Evolutionary conservation across 2,329 filamentous ascomycete species (phyloP).

Genomic region (Epichloe coenophiala): DNA sequence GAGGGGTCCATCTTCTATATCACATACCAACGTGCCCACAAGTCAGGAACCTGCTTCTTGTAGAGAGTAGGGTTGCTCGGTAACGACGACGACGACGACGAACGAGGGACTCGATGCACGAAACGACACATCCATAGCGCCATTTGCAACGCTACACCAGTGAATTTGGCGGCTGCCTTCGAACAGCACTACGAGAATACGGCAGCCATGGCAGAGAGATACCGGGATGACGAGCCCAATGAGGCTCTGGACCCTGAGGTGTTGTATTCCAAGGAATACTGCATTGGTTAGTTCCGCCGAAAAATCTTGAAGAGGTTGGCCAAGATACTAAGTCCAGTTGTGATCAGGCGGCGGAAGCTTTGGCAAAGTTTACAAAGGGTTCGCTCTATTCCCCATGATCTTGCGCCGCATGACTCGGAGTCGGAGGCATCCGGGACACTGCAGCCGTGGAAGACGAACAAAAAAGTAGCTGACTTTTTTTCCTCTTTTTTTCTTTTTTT

Average conservation of each 20-base stretch:
- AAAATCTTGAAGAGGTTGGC: constrained; percentile 1
- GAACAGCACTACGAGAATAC: not conserved
- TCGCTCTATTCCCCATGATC: constrained; percentile 10
- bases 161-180: not conserved
- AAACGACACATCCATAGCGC: not conserved
- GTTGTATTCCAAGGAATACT: constrained; percentile 86
- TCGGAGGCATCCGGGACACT: not conserved
- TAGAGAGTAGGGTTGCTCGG: not conserved
- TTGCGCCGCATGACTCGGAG: not conserved
- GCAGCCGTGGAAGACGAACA: not conserved
- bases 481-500: not conserved
- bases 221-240: constrained; percentile 32
- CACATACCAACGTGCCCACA: not conserved
- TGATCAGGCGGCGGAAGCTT: constrained; percentile 80
- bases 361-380: constrained; percentile 98
- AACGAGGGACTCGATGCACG: not conserved
- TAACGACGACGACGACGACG: not conserved
- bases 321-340: constrained; percentile 13
- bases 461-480: not conserved
- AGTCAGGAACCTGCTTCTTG: not conserved
- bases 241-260: constrained; percentile 66
- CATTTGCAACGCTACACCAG: not conserved
- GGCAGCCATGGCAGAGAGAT: constrained; percentile 33
- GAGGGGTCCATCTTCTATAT: not conserved
- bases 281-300: constrained; percentile 50